Conservation (phyloP, 768 basidiomycete species). For the Tulasnella sp. region DNA sequence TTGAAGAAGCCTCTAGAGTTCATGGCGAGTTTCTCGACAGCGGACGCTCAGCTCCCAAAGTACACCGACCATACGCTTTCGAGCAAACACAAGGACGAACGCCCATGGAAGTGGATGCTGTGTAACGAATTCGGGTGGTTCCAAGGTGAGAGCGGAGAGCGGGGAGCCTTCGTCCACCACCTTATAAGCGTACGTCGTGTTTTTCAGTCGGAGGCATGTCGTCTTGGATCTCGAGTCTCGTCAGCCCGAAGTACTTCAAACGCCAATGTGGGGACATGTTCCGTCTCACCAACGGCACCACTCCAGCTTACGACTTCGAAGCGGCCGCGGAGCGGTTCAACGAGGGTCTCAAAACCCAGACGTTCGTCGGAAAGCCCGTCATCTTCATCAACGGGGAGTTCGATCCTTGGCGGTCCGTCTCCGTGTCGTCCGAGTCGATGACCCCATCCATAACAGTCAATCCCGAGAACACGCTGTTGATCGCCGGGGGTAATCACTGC, state of each 20-base stretch:
- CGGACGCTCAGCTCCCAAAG: neutral
- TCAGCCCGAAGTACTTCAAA: neutral
- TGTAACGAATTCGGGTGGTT: neutral
- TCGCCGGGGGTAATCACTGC: neutral
- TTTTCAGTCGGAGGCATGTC: neutral
- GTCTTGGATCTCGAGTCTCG: neutral
- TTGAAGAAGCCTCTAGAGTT: neutral
- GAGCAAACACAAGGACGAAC: neutral
- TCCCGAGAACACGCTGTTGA: neutral
- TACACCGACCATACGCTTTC: neutral
- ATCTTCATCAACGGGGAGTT: constrained; percentile 6
- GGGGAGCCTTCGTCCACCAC: neutral
- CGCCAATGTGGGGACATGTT: constrained; percentile 5
- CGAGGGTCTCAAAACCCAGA: neutral
- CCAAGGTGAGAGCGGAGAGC: neutral
- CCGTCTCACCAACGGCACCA: neutral
- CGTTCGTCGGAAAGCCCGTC: neutral
- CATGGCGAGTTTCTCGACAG: neutral
- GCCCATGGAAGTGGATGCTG: neutral
- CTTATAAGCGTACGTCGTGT: neutral
- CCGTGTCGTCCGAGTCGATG: constrained; percentile 3
- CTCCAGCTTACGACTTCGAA: neutral
- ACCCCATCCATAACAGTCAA: neutral
- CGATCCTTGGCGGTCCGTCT: constrained; percentile 10
- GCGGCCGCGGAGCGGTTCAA: neutral